These are phyloP conservation scores for Thalassiosira hispida DNA, from an alignment of 352 stramenopile genomes.

Conservation along the genomic window DNA sequence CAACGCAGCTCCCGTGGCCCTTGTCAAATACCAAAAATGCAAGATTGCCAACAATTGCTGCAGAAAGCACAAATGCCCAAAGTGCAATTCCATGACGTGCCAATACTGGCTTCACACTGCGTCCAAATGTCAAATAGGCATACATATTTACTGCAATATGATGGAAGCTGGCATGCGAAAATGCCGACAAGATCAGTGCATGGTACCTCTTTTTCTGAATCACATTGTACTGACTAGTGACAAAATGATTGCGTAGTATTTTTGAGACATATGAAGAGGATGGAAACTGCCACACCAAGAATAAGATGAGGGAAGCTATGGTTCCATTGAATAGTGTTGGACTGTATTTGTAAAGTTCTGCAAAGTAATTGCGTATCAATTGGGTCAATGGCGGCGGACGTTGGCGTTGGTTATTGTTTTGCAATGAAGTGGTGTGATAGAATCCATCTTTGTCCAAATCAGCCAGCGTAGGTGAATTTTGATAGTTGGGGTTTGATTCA, in stretches of 20 bases:
- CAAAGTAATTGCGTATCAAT: constrained; percentile 49
- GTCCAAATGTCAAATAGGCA: constrained; percentile 61
- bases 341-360: constrained; percentile 49
- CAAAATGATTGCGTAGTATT: constrained; percentile 56
- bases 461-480: constrained; percentile 21
- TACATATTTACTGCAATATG: constrained; percentile 73
- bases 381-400: constrained; percentile 37
- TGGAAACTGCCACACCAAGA: constrained; percentile 64
- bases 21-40: constrained; percentile 51
- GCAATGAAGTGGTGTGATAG: constrained; percentile 23
- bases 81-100: constrained; percentile 25
- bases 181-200: constrained; percentile 57
- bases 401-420: constrained; percentile 4
- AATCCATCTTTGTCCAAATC: constrained; percentile 44
- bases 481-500: constrained; percentile 41
- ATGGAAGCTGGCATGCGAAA: constrained; percentile 66
- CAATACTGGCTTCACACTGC: constrained; percentile 38
- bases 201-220: constrained; percentile 41
- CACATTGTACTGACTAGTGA: constrained; percentile 62
- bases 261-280: constrained; percentile 19
- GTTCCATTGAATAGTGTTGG: constrained; percentile 59
- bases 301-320: constrained; percentile 54
- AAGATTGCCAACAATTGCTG: constrained; percentile 48
- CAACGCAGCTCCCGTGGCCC: constrained; percentile 60
- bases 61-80: constrained; percentile 62